A percentile compares a stretch with the other conserved stretches of the same genome.
phyloP scores from a whole-genome alignment of 495 filamentous ascomycete genomes.

The Amphirosellinia nigrospora region DNA sequence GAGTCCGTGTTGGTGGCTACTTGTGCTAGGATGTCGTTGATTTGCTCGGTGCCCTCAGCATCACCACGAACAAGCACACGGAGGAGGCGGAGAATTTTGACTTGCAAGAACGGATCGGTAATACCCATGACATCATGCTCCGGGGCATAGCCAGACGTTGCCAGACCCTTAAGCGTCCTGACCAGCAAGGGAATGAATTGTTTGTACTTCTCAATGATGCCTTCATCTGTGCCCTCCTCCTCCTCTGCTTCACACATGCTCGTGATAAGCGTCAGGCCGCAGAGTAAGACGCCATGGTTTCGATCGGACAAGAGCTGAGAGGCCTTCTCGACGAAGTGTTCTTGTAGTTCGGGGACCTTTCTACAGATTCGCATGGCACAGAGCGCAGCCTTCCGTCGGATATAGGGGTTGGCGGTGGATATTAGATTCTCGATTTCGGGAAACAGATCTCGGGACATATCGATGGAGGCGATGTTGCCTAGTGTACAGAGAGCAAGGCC shows the following conservation, averaged over 20 bases:
- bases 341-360: constrained; percentile 96
- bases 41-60: constrained; percentile 87
- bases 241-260: constrained; percentile 95
- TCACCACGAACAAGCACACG: constrained; percentile 88
- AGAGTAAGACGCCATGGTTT: constrained; percentile 94
- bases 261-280: constrained; percentile 87
- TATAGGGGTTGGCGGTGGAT: constrained; percentile 93
- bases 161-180: constrained; percentile 85
- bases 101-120: constrained; percentile 97
- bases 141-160: constrained; percentile 94
- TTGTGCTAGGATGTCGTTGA: constrained; percentile 98
- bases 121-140: constrained; percentile 98
- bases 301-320: constrained; percentile 84
- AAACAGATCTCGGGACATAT: constrained; percentile 99
- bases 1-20: constrained; percentile 98
- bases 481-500: constrained; percentile 94
- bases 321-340: constrained; percentile 95
- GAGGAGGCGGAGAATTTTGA: constrained; percentile 88
- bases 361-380: constrained; percentile 99
- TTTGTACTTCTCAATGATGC: constrained; percentile 86
- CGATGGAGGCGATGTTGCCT: constrained; percentile 94
- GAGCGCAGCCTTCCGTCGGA: constrained; percentile 94
- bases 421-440: constrained; percentile 89
- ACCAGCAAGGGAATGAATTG: constrained; percentile 81
- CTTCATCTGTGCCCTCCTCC: constrained; percentile 82